A percentile compares a stretch with the other conserved stretches of the same genome.
Conservation (phyloP, 1,284 basidiomycete species). For the Marasmius fiardii region DNA sequence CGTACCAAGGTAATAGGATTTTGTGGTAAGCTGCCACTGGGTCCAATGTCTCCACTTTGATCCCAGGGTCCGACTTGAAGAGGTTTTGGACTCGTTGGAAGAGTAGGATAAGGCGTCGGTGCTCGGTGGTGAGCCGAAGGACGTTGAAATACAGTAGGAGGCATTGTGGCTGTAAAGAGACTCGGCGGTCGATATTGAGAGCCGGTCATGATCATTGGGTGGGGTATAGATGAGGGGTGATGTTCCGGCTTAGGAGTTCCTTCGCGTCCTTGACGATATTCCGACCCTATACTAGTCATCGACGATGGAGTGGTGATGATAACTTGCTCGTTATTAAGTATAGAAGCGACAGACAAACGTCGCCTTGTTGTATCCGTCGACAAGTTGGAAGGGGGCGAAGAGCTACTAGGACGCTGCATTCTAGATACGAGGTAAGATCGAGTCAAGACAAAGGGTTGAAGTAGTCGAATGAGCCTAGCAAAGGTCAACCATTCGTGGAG, state of each 20-base stretch:
- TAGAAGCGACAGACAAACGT: neutral
- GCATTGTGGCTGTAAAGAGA: no score
- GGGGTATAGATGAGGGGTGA: no score
- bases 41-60: no score
- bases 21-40: no score
- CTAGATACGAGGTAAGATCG: neutral
- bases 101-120: no score
- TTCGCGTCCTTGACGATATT: neutral
- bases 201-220: no score
- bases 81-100: no score
- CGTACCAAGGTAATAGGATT: neutral
- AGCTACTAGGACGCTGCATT: neutral
- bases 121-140: no score
- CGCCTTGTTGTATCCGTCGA: neutral
- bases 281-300: neutral
- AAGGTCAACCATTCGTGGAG: neutral
- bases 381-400: neutral
- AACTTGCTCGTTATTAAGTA: neutral
- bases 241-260: neutral
- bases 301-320: neutral
- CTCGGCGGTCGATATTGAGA: no score
- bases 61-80: no score
- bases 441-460: neutral
- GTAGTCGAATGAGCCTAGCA: neutral
- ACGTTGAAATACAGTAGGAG: no score